Evolutionary conservation across 2,329 filamentous ascomycete species (phyloP).

Genomic region (Neopestalotiopsis sp.): DNA sequence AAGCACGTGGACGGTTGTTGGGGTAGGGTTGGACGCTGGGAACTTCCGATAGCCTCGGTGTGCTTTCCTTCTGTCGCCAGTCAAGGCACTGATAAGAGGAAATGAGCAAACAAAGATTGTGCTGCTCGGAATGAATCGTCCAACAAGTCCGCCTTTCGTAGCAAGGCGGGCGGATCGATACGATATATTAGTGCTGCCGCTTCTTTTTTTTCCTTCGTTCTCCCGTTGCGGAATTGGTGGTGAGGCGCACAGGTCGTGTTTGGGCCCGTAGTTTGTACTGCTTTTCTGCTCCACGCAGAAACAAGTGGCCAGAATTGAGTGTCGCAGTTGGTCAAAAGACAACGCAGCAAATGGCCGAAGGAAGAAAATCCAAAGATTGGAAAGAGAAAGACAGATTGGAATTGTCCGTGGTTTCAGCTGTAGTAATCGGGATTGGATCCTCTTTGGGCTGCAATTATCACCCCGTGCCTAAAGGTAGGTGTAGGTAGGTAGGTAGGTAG

Average conservation of each 20-base stretch:
- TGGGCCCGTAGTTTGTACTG: not conserved
- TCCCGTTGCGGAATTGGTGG: conserved; percentile 1
- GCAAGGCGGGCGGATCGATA: conserved; percentile 7
- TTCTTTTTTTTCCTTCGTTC: not conserved
- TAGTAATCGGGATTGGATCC: conserved; percentile 7
- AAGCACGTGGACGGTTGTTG: not conserved
- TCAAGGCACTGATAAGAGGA: not conserved
- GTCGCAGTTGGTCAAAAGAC: not conserved
- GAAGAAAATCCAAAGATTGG: not conserved
- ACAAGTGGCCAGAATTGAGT: not conserved
- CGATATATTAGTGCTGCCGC: not conserved
- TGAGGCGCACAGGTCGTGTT: not conserved
- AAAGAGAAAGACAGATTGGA: not conserved
- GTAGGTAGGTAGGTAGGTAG: not conserved
- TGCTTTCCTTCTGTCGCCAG: not conserved
- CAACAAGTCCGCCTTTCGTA: conserved; percentile 17
- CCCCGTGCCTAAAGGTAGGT: not conserved
- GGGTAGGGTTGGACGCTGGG: not conserved
- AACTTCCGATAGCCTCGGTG: not conserved
- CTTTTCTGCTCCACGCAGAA: not conserved
- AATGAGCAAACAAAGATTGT: not conserved
- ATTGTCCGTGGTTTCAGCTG: conserved; percentile 1
- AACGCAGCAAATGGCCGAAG: not conserved
- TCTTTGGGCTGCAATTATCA: conserved; percentile 14
- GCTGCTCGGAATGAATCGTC: conserved; percentile 13